phyloP scores from a whole-genome alignment of 2,329 filamentous ascomycete species.

The Akanthomyces dipterigenus region DNA sequence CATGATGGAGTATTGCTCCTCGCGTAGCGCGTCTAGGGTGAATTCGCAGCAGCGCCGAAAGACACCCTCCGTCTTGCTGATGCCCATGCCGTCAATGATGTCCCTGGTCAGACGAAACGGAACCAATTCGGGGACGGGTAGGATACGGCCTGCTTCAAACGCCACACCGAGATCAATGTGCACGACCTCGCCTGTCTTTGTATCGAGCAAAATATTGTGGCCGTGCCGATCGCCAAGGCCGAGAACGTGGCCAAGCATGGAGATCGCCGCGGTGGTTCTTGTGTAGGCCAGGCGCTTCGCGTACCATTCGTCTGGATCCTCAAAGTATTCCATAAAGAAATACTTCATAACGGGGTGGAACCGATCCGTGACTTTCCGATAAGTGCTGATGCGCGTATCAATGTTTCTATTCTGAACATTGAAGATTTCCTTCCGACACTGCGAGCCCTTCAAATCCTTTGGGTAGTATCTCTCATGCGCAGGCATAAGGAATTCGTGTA shows the following conservation, averaged over 20 bases:
- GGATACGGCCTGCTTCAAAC: constrained; percentile 92
- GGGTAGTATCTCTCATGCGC: constrained; percentile 85
- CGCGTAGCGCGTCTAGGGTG: constrained; percentile 86
- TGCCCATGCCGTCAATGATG: constrained; percentile 94
- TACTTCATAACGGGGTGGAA: constrained; percentile 93
- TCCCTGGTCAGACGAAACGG: constrained; percentile 93
- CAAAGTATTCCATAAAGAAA: constrained; percentile 94
- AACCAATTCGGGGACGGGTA: constrained; percentile 91
- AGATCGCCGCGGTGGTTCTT: constrained; percentile 87
- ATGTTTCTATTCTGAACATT: constrained; percentile 63
- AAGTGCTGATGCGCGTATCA: constrained; percentile 66
- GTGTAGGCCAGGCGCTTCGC: constrained; percentile 83
- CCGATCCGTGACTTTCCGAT: constrained; percentile 67
- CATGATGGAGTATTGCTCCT: constrained; percentile 96
- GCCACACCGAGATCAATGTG: constrained; percentile 97
- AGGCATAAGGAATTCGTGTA: constrained; percentile 88
- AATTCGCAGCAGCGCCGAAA: constrained; percentile 98
- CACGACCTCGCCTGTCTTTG: constrained; percentile 83
- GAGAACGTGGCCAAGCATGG: constrained; percentile 87
- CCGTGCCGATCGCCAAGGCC: constrained; percentile 92
- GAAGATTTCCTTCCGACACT: constrained; percentile 74
- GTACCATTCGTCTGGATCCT: constrained; percentile 96
- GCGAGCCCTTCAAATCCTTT: constrained; percentile 67
- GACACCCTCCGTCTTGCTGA: constrained; percentile 89
- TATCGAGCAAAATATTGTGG: constrained; percentile 92